Evolutionary conservation across 2,329 filamentous ascomycete genomes (phyloP).

Genomic region (Colletotrichum simmondsii): DNA sequence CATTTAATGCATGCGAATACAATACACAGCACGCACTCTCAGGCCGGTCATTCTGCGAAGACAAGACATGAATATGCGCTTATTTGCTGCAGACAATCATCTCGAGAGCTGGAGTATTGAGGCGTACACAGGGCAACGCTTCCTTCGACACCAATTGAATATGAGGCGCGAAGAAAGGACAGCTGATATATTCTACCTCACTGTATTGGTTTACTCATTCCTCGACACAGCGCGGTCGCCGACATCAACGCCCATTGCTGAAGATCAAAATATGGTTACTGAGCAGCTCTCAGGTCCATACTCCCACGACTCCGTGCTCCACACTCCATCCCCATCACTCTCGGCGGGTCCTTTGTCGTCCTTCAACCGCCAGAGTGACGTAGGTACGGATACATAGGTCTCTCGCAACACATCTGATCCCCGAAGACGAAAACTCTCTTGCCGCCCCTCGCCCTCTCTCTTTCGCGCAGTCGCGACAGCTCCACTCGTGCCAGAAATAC

Average conservation of each 20-base stretch:
- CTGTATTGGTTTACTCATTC: neutral
- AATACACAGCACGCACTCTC: neutral
- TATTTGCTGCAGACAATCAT: neutral
- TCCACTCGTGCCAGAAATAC: neutral
- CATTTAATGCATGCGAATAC: neutral
- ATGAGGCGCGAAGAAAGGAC: neutral
- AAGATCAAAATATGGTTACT: neutral
- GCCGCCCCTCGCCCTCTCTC: neutral
- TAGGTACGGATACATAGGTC: neutral
- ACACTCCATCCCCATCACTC: neutral
- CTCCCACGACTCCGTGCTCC: no score
- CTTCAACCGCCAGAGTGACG: conserved; percentile 13
- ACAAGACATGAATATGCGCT: neutral
- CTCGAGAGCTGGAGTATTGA: neutral
- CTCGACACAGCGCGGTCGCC: neutral
- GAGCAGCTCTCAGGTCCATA: neutral
- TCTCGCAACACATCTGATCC: neutral
- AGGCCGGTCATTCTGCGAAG: neutral
- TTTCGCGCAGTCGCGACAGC: neutral
- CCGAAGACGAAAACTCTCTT: neutral
- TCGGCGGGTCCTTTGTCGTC: neutral
- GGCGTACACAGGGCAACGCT: neutral
- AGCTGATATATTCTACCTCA: neutral
- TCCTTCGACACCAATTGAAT: neutral
- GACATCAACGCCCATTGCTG: neutral